These are phyloP conservation scores for Trichoderma endophyticum DNA, from an alignment of 2,329 filamentous ascomycete genomes.

Conservation along the genomic window DNA sequence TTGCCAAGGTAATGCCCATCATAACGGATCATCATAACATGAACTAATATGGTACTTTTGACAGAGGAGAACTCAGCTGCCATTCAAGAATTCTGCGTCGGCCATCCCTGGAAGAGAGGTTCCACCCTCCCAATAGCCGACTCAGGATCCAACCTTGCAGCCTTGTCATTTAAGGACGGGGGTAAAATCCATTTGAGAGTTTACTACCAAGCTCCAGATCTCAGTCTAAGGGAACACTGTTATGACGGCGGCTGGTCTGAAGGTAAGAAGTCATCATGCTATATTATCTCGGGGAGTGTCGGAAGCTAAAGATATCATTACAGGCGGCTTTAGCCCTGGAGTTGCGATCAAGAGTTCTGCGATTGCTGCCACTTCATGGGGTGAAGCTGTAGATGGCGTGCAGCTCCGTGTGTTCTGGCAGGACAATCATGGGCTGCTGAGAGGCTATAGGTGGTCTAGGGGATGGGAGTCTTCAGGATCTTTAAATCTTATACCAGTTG, in stretches of 20 bases:
- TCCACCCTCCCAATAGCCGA: not conserved
- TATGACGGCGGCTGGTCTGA: not conserved
- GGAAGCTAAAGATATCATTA: not conserved
- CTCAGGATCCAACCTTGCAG: not conserved
- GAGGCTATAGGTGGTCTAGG: not conserved
- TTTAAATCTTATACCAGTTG: not conserved
- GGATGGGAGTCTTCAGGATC: not conserved
- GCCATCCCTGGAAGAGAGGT: not conserved
- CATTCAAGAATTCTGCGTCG: not conserved
- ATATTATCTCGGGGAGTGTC: not conserved
- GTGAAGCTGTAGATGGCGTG: not conserved
- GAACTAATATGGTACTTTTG: not conserved
- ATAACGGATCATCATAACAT: not conserved
- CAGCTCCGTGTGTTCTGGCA: not conserved
- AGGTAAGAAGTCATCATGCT: not conserved
- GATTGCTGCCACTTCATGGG: not conserved
- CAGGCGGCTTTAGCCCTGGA: conserved; percentile 1
- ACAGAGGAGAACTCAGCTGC: not conserved
- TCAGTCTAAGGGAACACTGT: not conserved
- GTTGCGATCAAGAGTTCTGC: not conserved
- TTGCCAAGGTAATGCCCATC: not conserved
- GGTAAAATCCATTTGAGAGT: not conserved
- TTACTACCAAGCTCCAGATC: conserved; percentile 6
- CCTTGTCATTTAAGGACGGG: not conserved
- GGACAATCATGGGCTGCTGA: not conserved